Conservation (phyloP, 306 rosid species). For the Cicer cuneatum region DNA sequence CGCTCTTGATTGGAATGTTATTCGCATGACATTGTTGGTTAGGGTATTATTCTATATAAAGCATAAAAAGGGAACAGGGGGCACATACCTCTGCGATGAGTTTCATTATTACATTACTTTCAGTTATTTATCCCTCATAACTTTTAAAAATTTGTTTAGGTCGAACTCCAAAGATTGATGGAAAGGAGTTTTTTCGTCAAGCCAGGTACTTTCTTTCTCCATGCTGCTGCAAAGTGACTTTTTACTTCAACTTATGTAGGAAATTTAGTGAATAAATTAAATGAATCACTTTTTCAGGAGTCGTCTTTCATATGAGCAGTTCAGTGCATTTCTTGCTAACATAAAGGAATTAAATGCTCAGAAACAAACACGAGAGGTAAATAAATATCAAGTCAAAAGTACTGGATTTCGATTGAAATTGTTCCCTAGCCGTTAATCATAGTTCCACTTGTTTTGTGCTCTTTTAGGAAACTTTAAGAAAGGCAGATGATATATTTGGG, state of each 20-base stretch:
- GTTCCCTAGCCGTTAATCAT: slow-evolving; percentile 29
- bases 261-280: slow-evolving; percentile 34
- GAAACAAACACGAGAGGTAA: slow-evolving; percentile 97
- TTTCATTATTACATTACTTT: slow-evolving; percentile 28
- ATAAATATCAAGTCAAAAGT: slow-evolving; percentile 19
- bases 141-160: slow-evolving; percentile 55
- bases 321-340: slow-evolving; percentile 96
- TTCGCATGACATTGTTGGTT: slow-evolving; percentile 6
- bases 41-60: slow-evolving; percentile 2
- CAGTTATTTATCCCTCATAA: slow-evolving; percentile 19
- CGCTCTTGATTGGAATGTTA: slow-evolving; percentile 29
- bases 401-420: slow-evolving; percentile 34
- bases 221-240: slow-evolving; percentile 10
- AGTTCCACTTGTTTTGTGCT: slow-evolving; percentile 34
- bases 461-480: slow-evolving; percentile 86
- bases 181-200: slow-evolving; percentile 97
- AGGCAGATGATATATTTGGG: slow-evolving; percentile 98
- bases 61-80: background rate
- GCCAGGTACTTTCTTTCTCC: slow-evolving; percentile 69
- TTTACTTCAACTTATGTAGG: slow-evolving; percentile 39
- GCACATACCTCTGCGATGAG: background rate
- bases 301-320: slow-evolving; percentile 96
- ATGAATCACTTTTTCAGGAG: slow-evolving; percentile 65
- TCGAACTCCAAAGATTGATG: slow-evolving; percentile 90
- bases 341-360: slow-evolving; percentile 96